Base-by-base conservation (phyloP, 257 asterid genomes). In the Solanum virginianum region DNA sequence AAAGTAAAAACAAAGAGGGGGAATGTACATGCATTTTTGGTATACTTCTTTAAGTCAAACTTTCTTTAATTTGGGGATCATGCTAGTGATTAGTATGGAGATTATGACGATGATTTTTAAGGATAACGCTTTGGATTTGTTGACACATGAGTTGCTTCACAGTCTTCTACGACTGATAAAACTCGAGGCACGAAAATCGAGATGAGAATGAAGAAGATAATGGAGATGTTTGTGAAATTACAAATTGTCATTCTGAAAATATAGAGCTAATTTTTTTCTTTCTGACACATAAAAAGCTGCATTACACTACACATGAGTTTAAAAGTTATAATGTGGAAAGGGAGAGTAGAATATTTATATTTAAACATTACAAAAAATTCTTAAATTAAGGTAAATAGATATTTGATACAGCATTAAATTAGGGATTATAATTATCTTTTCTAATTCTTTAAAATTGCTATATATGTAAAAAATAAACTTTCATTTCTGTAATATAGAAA, bases 81-180 rank as follows among this genome's bases (percentile, higher is more conserved):
- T 87, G 63, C 89, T 87, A 32, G 87, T 84, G 71, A 84, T 15
- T 15, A 87, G 47, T 13, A 87, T 87, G 26, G 84, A 80, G 8
- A 65, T 70, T 36, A 87, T 87, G 16, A 87, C 89, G 57, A 87
- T 87, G 41, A 87, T 77, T 62, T 87, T 87, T 12, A 87, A 86
- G 10, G 71, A 18, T 18, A 84, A 68, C 0, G 89, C 89, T 80
- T 84, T 80, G 15, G 49, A 41, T 66, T 84, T 87, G 87, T 87
- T 69, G 5, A 16, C 36, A 70, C 85, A 87, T 15, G 47, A 47
- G 20, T 47, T 4, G 81, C 83, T 1, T 85, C 87, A 63, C 89
- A 87, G 13, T 81, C 83, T 36, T 87, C 69, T 1, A 83, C 82
- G 16, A 84, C 87, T 8, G 87, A 59, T 6, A 80, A 13, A 1